Evolutionary conservation across 495 filamentous ascomycete species (phyloP), one percentile per base, ranked within the genome.

Genomic region (Daldinia childiae): DNA sequence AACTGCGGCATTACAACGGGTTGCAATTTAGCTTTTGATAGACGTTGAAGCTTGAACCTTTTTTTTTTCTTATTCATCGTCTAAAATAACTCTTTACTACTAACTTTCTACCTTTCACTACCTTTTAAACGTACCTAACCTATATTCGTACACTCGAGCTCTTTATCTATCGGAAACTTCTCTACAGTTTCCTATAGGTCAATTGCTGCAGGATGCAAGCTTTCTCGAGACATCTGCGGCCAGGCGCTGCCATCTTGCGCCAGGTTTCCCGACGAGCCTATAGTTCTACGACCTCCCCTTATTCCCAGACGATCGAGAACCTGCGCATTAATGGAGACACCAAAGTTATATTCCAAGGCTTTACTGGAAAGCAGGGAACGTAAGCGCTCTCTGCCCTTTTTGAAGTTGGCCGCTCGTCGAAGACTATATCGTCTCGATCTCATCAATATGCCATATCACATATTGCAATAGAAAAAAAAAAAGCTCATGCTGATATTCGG

Each of bases 341-440:
- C 63, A 93, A 92, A 83, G 93, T 99, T 60, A 85, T 99, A 74
- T 99, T 88, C 86, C 95, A 99, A 84, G 95, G 95, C 62, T 98
- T 99, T 82, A 99, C 95, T 12, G 95, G 95, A 77, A 96, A 92
- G 85, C 95, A 99, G 86, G 95, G 95, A 92, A 95, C 93, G 94
- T 98, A 83, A 84, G 94, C 93, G 12, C 39, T 50, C 19, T 11
- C 29, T 15, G 24, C 41, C 21, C 27, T 51, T 29, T 29, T 39
- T 41, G 21, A 14, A 41, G 34, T 55, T 41, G 5, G 27, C 50
- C 17, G 11, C 17, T 36, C n/a, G 56, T 41, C 29, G 14, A 21
- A 39, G 26, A 41, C 21, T 57, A 65, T 57, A 65, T 62, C 59
- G 68, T 65, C 62, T 54, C 14, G 62, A 34, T 73, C 36, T 64